Conservation (phyloP, 257 asterid genomes). For the Cordia subcordata region DNA sequence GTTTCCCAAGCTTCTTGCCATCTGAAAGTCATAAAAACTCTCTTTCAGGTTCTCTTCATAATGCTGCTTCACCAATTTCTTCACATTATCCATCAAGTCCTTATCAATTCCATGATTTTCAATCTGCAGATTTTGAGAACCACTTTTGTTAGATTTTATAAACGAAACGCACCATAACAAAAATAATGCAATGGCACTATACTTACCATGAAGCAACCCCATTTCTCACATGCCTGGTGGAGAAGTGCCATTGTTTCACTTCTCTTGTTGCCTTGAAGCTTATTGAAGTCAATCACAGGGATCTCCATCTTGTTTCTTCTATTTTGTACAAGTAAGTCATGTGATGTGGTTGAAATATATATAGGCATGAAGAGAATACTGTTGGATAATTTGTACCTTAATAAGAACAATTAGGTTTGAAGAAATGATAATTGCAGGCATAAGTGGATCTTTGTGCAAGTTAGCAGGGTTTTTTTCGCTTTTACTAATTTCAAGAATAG, state of each 20-base stretch:
- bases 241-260: constrained; percentile 61
- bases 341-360: constrained; percentile 31
- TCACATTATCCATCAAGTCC: constrained; percentile 61
- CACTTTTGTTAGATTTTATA: not conserved
- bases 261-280: constrained; percentile 46
- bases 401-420: constrained; percentile 20
- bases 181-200: constrained; percentile 3
- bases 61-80: constrained; percentile 51
- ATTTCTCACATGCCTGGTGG: constrained; percentile 76
- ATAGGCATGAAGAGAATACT: constrained; percentile 28
- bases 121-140: constrained; percentile 44
- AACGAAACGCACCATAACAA: not conserved
- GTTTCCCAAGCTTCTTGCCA: constrained; percentile 42
- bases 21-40: constrained; percentile 42
- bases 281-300: constrained; percentile 68
- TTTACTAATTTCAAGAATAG: too few relatives aligned
- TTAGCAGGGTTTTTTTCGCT: too few relatives aligned
- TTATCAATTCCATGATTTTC: constrained; percentile 71
- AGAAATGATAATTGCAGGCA: constrained; percentile 21
- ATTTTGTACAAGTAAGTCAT: constrained; percentile 17
- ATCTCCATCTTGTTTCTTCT: constrained; percentile 50
- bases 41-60: constrained; percentile 56
- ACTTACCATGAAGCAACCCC: constrained; percentile 89
- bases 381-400: not conserved
- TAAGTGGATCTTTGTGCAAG: too few relatives aligned